Evolutionary conservation across 1,284 basidiomycete genomes (phyloP), one percentile per base, ranked within the genome.

Genomic region (Cutaneotrichosporon curvatum): DNA sequence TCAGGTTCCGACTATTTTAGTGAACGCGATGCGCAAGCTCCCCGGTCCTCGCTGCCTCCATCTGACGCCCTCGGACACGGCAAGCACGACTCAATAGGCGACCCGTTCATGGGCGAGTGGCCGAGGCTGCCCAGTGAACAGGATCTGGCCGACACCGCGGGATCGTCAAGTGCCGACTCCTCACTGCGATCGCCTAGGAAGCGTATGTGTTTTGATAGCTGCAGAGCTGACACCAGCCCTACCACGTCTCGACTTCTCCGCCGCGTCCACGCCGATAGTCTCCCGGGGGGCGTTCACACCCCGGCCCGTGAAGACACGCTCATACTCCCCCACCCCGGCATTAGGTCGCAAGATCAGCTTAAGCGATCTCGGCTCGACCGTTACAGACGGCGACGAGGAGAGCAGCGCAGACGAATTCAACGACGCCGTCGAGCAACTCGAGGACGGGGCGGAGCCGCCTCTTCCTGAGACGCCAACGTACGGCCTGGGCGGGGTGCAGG

Each of bases 281-380:
- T 36, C 47, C 11, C 47, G 45, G 16, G 42, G 42, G 7, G 25
- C 40, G 1, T 52, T 52, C 33, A 43, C 50, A 2, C 43, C 50
- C 1, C 43, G 46, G 2, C 31, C 42, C 10, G 11, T 33, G 14
- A 37, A 37, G 35, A 21, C 25, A 5, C 34, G 25, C 11, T 22
- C 39, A 16, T 28, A 32, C 12, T 39, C 44, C 3, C 44, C 44
- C 7, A 22, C 37, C 11, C 35, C 30, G 7, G 35, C 23, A 1
- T 35, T 44, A 4, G 50, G 50, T 4, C 28, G 50, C 11, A 37
- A 48, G 31, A 48, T 51, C 32, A 51, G 50, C 25, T 18, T 51
- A 20, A 47, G 37, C 23, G 41, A 43, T 15, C 35, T 51, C 15
- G 45, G 38, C 10, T 33, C 37, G 19, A 33, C 41, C 3, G 41